phyloP scores from a whole-genome alignment of 2,329 filamentous ascomycete species.

The Hypomyces perniciosus region DNA sequence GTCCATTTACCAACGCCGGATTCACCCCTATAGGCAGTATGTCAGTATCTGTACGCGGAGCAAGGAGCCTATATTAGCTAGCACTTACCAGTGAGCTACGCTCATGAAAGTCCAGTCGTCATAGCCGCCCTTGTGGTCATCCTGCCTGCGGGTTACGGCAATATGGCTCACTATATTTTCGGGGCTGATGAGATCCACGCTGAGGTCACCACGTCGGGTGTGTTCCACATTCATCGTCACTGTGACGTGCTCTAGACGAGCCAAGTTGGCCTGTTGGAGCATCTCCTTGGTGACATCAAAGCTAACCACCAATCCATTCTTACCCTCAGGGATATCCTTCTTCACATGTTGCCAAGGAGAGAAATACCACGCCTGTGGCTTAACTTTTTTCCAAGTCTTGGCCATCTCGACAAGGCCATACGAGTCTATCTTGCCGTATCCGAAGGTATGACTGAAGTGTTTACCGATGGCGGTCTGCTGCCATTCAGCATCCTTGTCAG shows the following conservation, averaged over 20 bases:
- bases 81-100: conserved; percentile 81
- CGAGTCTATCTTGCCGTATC: conserved; percentile 91
- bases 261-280: conserved; percentile 76
- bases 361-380: conserved; percentile 91
- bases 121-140: conserved; percentile 66
- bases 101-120: conserved; percentile 99
- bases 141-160: conserved; percentile 65
- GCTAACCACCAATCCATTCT: conserved; percentile 69
- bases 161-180: conserved; percentile 76
- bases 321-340: conserved; percentile 76
- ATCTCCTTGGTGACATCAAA: conserved; percentile 79
- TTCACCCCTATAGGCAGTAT: conserved; percentile 62
- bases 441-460: conserved; percentile 89
- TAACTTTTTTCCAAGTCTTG: conserved; percentile 79
- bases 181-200: conserved; percentile 85
- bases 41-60: conserved; percentile 23
- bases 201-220: conserved; percentile 79
- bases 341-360: conserved; percentile 93
- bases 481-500: conserved; percentile 66
- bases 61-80: neutral
- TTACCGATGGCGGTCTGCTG: conserved; percentile 74
- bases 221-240: conserved; percentile 96
- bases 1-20: conserved; percentile 84
- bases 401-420: conserved; percentile 79
- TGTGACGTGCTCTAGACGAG: conserved; percentile 86